Conservation (phyloP, 257 asterid species). For the Fraxinus pennsylvanica region DNA sequence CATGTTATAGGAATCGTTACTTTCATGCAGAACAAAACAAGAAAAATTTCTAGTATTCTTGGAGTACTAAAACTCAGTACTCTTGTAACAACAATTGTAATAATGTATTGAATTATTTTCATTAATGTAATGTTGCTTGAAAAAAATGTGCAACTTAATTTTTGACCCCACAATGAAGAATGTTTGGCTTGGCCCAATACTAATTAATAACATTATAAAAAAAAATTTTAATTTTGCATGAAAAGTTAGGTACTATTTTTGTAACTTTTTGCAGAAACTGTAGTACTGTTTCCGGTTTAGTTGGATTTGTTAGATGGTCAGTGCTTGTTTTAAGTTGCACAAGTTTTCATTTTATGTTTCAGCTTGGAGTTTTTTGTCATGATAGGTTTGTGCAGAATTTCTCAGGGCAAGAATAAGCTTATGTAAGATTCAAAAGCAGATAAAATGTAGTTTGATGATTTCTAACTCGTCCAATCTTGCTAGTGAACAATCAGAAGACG, state of each 20-base stretch:
- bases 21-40: no score
- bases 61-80: no score
- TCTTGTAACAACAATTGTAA: no score
- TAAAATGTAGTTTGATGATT: conserved; percentile 59
- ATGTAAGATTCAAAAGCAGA: conserved; percentile 73
- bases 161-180: no score
- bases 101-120: no score
- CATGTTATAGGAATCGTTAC: no score
- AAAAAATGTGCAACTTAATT: no score
- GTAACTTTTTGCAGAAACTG: background rate
- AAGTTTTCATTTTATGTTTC: background rate
- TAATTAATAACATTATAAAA: no score
- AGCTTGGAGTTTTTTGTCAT: conserved; percentile 11
- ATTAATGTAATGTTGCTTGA: no score
- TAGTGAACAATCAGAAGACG: conserved; percentile 27
- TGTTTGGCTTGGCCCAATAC: no score
- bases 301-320: background rate
- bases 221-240: background rate
- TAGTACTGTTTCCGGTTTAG: background rate
- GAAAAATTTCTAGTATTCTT: no score
- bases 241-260: background rate
- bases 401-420: conserved; percentile 56
- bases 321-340: background rate
- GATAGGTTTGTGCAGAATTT: conserved; percentile 72
- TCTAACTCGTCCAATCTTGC: conserved; percentile 30